These are phyloP conservation scores for Raphidocelis subcapitata DNA, from an alignment of 139 green algal species.

Conservation along the genomic window DNA sequence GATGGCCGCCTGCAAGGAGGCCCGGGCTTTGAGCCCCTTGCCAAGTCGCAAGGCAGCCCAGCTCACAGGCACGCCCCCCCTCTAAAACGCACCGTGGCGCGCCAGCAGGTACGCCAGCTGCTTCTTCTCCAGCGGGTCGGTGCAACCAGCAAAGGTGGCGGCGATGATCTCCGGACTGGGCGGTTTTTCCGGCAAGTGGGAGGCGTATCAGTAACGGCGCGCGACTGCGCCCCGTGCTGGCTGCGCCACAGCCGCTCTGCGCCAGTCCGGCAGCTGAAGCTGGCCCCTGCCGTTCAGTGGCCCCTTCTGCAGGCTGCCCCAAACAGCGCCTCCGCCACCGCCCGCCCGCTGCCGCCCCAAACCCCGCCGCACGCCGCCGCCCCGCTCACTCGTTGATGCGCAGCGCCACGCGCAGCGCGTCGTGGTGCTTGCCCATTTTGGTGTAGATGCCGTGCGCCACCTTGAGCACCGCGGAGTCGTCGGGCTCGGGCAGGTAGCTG, in stretches of 20 bases:
- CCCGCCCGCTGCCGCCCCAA: no score
- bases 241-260: no score
- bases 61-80: slow-evolving; percentile 2
- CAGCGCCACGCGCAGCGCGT: slow-evolving; percentile 86
- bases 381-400: slow-evolving; percentile 53
- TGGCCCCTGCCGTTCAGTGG: not conserved
- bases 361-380: no score
- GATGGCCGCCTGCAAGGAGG: no score
- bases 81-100: slow-evolving; percentile 49
- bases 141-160: slow-evolving; percentile 55
- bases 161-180: slow-evolving; percentile 38
- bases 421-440: slow-evolving; percentile 65
- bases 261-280: not conserved
- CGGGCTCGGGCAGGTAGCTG: slow-evolving; percentile 92
- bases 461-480: slow-evolving; percentile 75
- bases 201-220: no score
- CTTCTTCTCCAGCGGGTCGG: slow-evolving; percentile 77
- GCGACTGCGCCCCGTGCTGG: no score
- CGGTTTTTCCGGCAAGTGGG: no score
- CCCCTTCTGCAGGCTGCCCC: no score
- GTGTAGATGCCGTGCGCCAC: slow-evolving; percentile 83
- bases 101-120: slow-evolving; percentile 95
- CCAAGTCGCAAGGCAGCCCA: not conserved
- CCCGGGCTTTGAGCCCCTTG: no score
- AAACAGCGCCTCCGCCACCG: no score